Evolutionary conservation across 2,329 filamentous ascomycete species (phyloP).

Genomic region (Curvularia hawaiiensis): DNA sequence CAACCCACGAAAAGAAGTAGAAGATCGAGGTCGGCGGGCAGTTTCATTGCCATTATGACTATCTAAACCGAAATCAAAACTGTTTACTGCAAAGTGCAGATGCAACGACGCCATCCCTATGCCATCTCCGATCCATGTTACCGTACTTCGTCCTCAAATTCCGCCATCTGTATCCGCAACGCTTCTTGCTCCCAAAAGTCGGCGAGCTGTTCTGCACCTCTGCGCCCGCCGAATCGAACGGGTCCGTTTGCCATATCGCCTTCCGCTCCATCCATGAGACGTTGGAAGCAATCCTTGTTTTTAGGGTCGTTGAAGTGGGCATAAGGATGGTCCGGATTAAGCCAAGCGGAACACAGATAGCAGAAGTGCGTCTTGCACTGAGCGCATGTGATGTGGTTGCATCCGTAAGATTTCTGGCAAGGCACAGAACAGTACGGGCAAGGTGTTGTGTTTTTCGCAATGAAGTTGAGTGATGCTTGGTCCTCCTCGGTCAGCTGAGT

Average conservation of each 20-base stretch:
- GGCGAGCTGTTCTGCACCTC: slow-evolving; percentile 52
- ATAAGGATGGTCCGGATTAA: slow-evolving; percentile 82
- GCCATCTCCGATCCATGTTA: not conserved
- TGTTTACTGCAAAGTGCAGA: not conserved
- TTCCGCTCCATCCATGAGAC: slow-evolving; percentile 86
- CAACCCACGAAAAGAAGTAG: not conserved
- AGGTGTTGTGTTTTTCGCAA: slow-evolving; percentile 78
- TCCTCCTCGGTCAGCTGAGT: slow-evolving; percentile 82
- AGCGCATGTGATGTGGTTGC: slow-evolving; percentile 71
- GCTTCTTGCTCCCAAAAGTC: slow-evolving; percentile 46
- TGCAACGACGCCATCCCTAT: not conserved
- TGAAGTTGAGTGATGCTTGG: slow-evolving; percentile 82
- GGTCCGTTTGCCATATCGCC: slow-evolving; percentile 66
- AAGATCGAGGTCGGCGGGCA: not conserved
- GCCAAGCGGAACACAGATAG: slow-evolving; percentile 89
- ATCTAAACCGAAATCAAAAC: not conserved
- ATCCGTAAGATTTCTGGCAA: slow-evolving; percentile 88
- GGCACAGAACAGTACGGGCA: slow-evolving; percentile 88
- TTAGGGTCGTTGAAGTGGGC: slow-evolving; percentile 78
- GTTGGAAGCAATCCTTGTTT: slow-evolving; percentile 74
- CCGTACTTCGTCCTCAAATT: not conserved
- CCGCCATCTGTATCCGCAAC: slow-evolving; percentile 32
- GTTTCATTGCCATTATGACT: not conserved
- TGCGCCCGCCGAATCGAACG: slow-evolving; percentile 50
- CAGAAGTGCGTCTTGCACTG: slow-evolving; percentile 93